Base-by-base conservation (phyloP, 2,329 filamentous ascomycete genomes). In the Fusarium dlaminii region DNA sequence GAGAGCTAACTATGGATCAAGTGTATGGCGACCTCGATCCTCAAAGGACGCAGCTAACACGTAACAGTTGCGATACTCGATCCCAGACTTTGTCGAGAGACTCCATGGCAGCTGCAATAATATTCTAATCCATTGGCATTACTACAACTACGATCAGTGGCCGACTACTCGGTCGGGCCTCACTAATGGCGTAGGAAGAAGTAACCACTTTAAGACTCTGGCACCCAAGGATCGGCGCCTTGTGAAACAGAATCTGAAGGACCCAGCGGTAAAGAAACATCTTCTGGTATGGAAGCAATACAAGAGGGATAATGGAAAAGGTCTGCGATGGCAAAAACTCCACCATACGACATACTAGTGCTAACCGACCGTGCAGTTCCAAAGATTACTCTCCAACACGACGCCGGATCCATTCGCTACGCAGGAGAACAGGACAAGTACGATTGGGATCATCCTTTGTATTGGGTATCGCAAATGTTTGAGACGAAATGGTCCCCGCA, bases 121-220 rank as follows among this genome's bases (percentile, higher is more conserved):
- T 58, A 79, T 88, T 34, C 83, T 89, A 4, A 78, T 80, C 17
- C 81, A 87, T 60, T 89, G 87, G 87, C 85, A 87, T 55, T 88
- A 88, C 72, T 88, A 84, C 77, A 85, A 84, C 63, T 82, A 81
- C 37, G 73, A 81, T 30, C 29, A 58, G 11, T 80, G 78, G 78
- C 78, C 80, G 5, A 30, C 63, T 12, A 55, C 55, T 4, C 72
- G 78, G 22, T 82, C 1, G 67, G 77, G 45, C 11, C 66, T 76
- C 12, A 73, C 27, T 8, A 55, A 42, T n/a, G 27, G 51, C 15
- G 11, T 10, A 10, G 11, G 76, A 8, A 70, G 72, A 51, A 75
- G 77, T 48, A 75, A 78, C 14, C 74, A 78, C 5, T 75, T 84
- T 64, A 75, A 69, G n/a, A 58, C 66, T 4, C 75, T 86, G 30